Conservation (phyloP, 2,329 filamentous ascomycete genomes). For the Parastagonospora nodorum region DNA sequence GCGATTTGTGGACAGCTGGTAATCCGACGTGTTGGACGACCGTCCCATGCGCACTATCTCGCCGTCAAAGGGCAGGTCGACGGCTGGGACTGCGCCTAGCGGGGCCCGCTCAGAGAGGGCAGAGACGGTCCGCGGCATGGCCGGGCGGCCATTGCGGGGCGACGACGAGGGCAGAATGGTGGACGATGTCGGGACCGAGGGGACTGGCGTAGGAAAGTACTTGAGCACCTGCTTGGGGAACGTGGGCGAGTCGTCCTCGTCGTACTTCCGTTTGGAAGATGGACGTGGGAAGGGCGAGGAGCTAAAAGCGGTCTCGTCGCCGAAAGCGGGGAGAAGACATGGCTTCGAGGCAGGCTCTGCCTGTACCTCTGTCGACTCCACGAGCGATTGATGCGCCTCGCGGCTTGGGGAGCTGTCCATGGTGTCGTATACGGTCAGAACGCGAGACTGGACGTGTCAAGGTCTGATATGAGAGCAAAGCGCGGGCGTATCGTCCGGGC, state of each 20-base stretch:
- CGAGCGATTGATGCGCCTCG: constrained; percentile 31
- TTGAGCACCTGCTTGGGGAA: constrained; percentile 61
- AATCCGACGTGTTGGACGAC: constrained; percentile 93
- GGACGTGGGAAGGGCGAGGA: constrained; percentile 74
- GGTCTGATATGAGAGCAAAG: constrained; percentile 17
- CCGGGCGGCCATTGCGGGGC: constrained; percentile 55
- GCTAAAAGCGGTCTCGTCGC: constrained; percentile 67
- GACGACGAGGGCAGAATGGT: constrained; percentile 89
- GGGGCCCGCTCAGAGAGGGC: constrained; percentile 78
- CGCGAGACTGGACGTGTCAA: constrained; percentile 40
- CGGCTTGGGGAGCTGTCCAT: constrained; percentile 43
- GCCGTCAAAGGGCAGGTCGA: constrained; percentile 81
- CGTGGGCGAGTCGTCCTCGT: constrained; percentile 54
- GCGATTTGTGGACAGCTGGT: constrained; percentile 89
- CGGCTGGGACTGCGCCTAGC: constrained; percentile 78
- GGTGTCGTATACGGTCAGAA: constrained; percentile 24
- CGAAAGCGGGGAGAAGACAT: constrained; percentile 74
- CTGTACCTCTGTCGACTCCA: constrained; percentile 31
- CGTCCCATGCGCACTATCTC: constrained; percentile 85
- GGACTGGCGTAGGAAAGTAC: constrained; percentile 79
- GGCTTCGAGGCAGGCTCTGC: constrained; percentile 61
- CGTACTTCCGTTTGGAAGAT: constrained; percentile 69
- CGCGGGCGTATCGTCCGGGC: constrained; percentile 30
- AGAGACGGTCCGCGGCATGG: constrained; percentile 62
- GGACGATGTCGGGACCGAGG: constrained; percentile 78